Conservation (phyloP, 768 basidiomycete species). For the Inosperma sp. region DNA sequence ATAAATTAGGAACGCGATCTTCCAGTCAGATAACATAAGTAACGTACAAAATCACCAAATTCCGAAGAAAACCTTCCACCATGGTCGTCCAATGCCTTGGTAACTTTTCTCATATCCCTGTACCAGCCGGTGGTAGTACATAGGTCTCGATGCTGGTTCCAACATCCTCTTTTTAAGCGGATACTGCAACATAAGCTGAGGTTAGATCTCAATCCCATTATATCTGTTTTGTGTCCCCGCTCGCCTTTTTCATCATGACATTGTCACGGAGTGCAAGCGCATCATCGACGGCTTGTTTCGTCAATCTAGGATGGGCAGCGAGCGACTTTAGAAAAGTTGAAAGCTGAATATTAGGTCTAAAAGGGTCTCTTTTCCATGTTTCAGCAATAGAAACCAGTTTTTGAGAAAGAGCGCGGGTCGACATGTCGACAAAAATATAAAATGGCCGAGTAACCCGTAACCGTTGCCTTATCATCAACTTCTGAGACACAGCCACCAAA, state of each 20-base stretch:
- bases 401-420: constrained; percentile 35
- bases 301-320: constrained; percentile 64
- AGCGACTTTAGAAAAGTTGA: constrained; percentile 60
- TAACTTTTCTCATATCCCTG: constrained; percentile 74
- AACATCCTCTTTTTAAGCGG: constrained; percentile 59
- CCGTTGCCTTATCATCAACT: too few relatives aligned
- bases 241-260: constrained; percentile 54
- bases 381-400: constrained; percentile 53
- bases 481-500: constrained; percentile 15
- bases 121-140: constrained; percentile 66
- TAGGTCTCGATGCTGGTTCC: constrained; percentile 65
- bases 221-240: constrained; percentile 33
- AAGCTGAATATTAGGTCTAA: constrained; percentile 73
- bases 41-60: constrained; percentile 48
- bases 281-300: constrained; percentile 54
- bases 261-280: constrained; percentile 52
- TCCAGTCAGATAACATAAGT: not conserved
- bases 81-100: constrained; percentile 69
- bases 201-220: not conserved
- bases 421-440: constrained; percentile 4
- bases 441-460: too few relatives aligned
- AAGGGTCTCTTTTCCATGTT: constrained; percentile 67
- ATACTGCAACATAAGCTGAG: constrained; percentile 42
- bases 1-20: not conserved
- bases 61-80: constrained; percentile 82